Conservation (phyloP, 768 basidiomycete species). For the Amanita polypyramis region DNA sequence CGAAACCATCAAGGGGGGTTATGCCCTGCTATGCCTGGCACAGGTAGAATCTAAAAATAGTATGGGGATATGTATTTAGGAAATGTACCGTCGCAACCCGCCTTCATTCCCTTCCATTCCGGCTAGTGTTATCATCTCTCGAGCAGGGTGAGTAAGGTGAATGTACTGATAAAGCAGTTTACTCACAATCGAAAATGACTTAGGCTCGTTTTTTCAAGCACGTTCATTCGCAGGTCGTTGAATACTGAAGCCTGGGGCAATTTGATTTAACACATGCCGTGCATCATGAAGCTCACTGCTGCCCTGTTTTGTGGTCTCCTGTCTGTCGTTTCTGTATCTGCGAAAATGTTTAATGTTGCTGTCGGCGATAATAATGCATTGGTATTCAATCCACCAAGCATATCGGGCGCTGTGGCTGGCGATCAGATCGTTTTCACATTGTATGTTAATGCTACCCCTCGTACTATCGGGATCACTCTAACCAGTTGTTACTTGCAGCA, state of each 20-base stretch:
- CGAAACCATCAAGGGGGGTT: too few species aligned
- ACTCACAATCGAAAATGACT: not conserved
- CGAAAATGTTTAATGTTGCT: slow-evolving; percentile 2
- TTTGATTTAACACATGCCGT: not conserved
- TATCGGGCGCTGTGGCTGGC: slow-evolving; percentile 4
- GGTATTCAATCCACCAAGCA: slow-evolving; percentile 1
- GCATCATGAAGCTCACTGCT: not conserved
- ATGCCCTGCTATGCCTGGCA: too few species aligned
- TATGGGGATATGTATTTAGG: too few species aligned
- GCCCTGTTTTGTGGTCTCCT: not conserved
- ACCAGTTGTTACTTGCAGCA: not conserved
- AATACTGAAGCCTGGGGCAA: not conserved
- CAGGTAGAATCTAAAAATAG: not conserved
- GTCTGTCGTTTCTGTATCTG: not conserved
- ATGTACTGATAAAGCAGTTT: not conserved
- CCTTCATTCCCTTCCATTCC: not conserved
- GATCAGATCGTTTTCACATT: slow-evolving; percentile 3
- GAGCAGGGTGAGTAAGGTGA: slow-evolving; percentile 3
- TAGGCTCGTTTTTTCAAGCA: slow-evolving; percentile 2
- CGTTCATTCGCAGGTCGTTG: slow-evolving; percentile 2
- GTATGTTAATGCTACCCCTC: not conserved
- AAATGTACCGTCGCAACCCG: not conserved
- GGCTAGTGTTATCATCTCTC: not conserved
- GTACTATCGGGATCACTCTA: not conserved
- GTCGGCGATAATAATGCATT: slow-evolving; percentile 1